These are phyloP conservation scores for Dipteronia dyeriana DNA, from an alignment of 345 rosid genomes.

Conservation along the genomic window DNA sequence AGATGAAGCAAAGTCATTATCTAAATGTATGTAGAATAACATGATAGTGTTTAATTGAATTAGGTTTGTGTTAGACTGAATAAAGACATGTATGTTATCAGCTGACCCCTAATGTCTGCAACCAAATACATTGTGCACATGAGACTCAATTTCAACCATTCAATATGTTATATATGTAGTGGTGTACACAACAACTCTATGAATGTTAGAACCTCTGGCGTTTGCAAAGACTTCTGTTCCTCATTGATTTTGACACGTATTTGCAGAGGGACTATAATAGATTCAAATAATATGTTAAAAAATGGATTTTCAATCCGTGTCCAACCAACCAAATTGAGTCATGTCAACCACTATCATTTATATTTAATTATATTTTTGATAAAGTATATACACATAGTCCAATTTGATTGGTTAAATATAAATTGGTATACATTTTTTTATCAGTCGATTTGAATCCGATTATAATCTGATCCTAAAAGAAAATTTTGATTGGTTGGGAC, in stretches of 20 bases:
- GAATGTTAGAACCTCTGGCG: too few species aligned
- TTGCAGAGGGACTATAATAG: slow-evolving; percentile 9
- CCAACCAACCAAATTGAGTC: too few species aligned
- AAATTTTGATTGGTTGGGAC: slow-evolving; percentile 9
- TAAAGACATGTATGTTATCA: slow-evolving; percentile 21
- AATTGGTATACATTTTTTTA: too few species aligned
- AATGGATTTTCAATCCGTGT: too few species aligned
- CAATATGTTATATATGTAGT: slow-evolving; percentile 1
- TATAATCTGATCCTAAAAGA: slow-evolving; percentile 1
- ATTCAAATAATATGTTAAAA: too few species aligned
- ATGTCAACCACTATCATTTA: too few species aligned
- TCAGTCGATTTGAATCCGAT: too few species aligned
- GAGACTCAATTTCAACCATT: slow-evolving; percentile 26
- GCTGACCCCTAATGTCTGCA: slow-evolving; percentile 30
- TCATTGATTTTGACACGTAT: slow-evolving; percentile 5
- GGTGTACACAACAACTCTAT: too few species aligned
- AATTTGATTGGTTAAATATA: too few species aligned
- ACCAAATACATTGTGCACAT: slow-evolving; percentile 28
- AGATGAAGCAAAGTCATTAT: slow-evolving; percentile 16
- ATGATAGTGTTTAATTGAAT: slow-evolving; percentile 16
- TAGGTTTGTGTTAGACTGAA: slow-evolving; percentile 26
- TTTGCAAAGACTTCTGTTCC: not conserved
- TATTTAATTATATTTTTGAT: too few species aligned
- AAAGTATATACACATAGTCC: too few species aligned
- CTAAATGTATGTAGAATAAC: not conserved